Base-by-base conservation (phyloP, 306 rosid species). In the Begonia masoniana region DNA sequence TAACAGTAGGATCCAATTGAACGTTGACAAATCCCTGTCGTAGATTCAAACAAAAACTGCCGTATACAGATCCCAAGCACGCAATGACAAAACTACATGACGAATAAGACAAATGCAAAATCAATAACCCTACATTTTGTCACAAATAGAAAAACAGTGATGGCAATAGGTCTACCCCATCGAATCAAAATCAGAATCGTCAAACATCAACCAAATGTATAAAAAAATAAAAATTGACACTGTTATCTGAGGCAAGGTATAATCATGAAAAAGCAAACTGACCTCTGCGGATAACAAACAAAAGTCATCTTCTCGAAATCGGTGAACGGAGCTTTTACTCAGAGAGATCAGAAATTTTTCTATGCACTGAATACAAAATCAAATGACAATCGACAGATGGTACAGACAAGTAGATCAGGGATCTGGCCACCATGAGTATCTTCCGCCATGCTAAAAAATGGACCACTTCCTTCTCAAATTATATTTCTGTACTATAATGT, bases 331-430 rank as follows among this genome's bases (percentile, higher is more conserved):
- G 55, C 65, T 56, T 42, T 41, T 13, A 56, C 56, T 43, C 65
- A 41, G 67, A 56, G 36, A 15, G 58, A 68, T 54, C 66, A 65
- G 61, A 65, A 43, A 15, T 1, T 60, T 54, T 41, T 62, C 55
- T 62, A 55, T 62, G 76, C 76, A 65, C 70, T 66, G 72, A 69
- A 69, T 55, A 23, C 80, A 48, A 70, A 74, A 74, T 68, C 62
- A 65, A n/a, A 49, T 42, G 21, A 12, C 15, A 36, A 56, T 26
- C n/a, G 52, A 47, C 50, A 55, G 45, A 48, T 17, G 4, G 41
- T 19, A 51, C 9, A 53, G 42, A 61, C 42, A 51, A 15, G 57
- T 50, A 55, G 65, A 56, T 45, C 61, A 51, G 51, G 15, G 65
- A 60, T 68, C 65, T 57, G 36, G 24, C 54, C 47, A 6, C 35